Conservation (phyloP, 805 yeast species). For the Grigorovia yakushimaensis region DNA sequence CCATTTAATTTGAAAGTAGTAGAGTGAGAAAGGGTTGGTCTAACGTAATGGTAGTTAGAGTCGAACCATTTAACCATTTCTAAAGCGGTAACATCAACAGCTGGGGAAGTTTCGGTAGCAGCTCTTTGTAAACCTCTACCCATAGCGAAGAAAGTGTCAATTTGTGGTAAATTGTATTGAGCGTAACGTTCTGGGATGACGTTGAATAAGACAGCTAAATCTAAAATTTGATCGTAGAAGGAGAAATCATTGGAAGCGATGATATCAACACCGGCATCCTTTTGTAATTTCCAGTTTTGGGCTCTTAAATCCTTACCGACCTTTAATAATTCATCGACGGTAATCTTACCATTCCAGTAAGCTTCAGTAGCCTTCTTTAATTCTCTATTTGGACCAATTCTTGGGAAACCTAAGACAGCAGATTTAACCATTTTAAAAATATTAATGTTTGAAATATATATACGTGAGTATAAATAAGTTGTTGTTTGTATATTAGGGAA, state of each 20-base stretch:
- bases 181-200: conserved; percentile 96
- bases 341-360: conserved; percentile 94
- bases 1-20: conserved; percentile 95
- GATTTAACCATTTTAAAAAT: conserved; percentile 74
- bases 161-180: conserved; percentile 69
- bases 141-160: conserved; percentile 96
- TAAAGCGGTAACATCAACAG: conserved; percentile 96
- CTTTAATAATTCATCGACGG: conserved; percentile 76
- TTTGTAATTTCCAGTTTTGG: conserved; percentile 95
- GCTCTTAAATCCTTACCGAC: conserved; percentile 95
- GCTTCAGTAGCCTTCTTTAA: conserved; percentile 97
- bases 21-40: conserved; percentile 96
- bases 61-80: conserved; percentile 99
- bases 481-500: background rate
- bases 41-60: conserved; percentile 98
- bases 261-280: conserved; percentile 93
- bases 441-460: background rate
- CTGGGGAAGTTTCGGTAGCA: conserved; percentile 76
- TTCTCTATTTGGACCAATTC: conserved; percentile 99
- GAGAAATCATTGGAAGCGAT: conserved; percentile 98
- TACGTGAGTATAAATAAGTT: background rate
- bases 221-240: conserved; percentile 94
- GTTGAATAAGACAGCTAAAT: conserved; percentile 84
- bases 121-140: conserved; percentile 99
- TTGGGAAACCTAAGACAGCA: conserved; percentile 98